A percentile compares a stretch with the other conserved stretches of the same genome.
These are phyloP conservation scores for Chaetoceros tenuissimus DNA, from an alignment of 108 stramenopile genomes.

Conservation along the genomic window DNA sequence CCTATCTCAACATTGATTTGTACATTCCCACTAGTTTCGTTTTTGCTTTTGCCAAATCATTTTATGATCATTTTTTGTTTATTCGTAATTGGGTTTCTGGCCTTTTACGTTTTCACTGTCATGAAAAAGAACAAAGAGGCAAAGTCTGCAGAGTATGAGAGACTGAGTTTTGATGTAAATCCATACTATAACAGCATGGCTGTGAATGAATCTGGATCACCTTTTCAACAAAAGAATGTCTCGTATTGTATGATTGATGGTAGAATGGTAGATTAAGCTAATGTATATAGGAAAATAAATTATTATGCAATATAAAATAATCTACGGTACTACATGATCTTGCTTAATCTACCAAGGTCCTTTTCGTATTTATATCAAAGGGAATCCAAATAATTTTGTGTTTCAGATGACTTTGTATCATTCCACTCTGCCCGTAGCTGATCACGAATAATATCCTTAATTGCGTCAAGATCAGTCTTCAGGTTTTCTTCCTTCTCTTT, in stretches of 20 bases:
- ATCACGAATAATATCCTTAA: background rate
- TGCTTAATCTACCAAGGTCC: no score
- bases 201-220: slow-evolving; percentile 1
- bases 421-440: background rate
- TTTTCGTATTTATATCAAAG: background rate
- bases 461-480: background rate
- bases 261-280: slow-evolving; percentile 31
- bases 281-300: background rate
- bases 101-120: background rate
- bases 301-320: no score
- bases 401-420: no score
- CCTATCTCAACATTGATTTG: background rate
- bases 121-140: slow-evolving; percentile 3
- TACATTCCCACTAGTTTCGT: background rate
- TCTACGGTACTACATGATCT: no score
- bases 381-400: no score
- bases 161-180: background rate
- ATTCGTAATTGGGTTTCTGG: slow-evolving; percentile 12
- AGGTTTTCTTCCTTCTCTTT: background rate
- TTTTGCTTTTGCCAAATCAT: slow-evolving; percentile 2
- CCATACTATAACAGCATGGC: background rate
- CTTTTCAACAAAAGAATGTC: slow-evolving; percentile 52
- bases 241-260: slow-evolving; percentile 80
- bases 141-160: background rate
- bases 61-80: slow-evolving; percentile 15